Percentiles rank a stretch among this genome's conserved stretches.
Evolutionary conservation across 805 yeast species (phyloP).

Genomic region (Spathaspora arborariae): DNA sequence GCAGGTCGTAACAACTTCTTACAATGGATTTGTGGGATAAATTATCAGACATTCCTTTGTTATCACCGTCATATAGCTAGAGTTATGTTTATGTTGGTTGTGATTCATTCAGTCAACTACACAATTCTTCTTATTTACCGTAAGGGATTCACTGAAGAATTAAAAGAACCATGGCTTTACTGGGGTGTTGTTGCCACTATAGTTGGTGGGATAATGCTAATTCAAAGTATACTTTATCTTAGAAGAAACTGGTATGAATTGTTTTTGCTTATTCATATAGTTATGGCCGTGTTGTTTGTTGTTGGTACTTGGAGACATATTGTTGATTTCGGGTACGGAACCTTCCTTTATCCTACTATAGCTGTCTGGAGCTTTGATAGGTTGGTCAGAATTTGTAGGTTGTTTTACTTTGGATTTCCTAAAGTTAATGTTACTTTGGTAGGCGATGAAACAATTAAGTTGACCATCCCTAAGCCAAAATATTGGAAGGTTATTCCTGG

Average conservation of each 20-base stretch:
- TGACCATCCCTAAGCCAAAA: constrained; percentile 31
- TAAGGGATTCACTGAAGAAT: constrained; percentile 8
- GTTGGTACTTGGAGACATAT: constrained; percentile 46
- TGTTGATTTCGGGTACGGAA: constrained; percentile 27
- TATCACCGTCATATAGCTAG: constrained; percentile 47
- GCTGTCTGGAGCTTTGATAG: constrained; percentile 39
- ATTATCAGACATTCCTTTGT: constrained; percentile 38
- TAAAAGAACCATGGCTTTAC: constrained; percentile 19
- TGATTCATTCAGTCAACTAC: constrained; percentile 29
- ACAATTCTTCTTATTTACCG: constrained; percentile 12
- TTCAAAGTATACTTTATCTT: constrained; percentile 30
- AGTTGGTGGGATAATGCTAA: constrained; percentile 25
- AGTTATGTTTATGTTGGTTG: constrained; percentile 20
- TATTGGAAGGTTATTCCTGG: constrained; percentile 38
- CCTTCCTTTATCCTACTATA: constrained; percentile 25
- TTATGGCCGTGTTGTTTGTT: constrained; percentile 36
- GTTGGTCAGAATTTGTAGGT: constrained; percentile 23
- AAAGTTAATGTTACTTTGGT: constrained; percentile 25
- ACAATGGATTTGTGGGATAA: constrained; percentile 59
- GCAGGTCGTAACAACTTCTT: constrained; percentile 62
- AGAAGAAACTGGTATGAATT: constrained; percentile 37
- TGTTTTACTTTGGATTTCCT: constrained; percentile 33
- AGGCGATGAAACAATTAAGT: constrained; percentile 36
- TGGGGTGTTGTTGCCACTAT: constrained; percentile 39
- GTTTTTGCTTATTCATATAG: constrained; percentile 31